Base-by-base conservation (phyloP, 2,329 filamentous ascomycete species). In the Ophiocordyceps camponoti-saundersi region DNA sequence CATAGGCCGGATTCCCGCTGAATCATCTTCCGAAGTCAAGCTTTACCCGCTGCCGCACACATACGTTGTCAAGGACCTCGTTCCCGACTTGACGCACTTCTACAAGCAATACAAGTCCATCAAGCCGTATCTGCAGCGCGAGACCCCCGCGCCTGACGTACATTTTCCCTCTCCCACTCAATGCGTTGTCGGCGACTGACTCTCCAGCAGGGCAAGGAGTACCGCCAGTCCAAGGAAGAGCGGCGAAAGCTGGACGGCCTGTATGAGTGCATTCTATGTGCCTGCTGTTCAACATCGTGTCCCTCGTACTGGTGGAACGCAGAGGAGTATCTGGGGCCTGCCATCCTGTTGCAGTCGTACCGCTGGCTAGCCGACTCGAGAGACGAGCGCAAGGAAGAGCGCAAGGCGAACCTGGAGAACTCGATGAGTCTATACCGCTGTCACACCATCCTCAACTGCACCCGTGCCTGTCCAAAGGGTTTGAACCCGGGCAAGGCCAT, bases 61-160 rank as follows among this genome's bases (percentile, higher is more conserved):
- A 67, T 98, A 95, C 69, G 86, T 98, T 57, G 89, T 98, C 70
- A 98, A 96, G 79, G 92, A 98, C 65, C 80, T 98, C 52, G 92
- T 98, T 32, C 90, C 92, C 49, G 92, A 98, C 64, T 73, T 98
- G 71, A 98, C 92, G 52, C 85, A 92, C 61, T 96, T 98, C 73
- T 98, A 98, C 80, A 96, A 96, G 78, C 92, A 98, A 75, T 98
- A 98, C 79, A 95, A 95, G 71, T 95, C 89, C 16, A 95, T 98
- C 71, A 94, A 96, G 80, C 92, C 92, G 42, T 98, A 95, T 66
- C 80, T 98, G 47, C 92, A 96, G 73, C 80, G 88, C 61, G 82
- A 89, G 53, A 92, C 86, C 26, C 82, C 85, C 47, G 71, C 86
- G 42, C 78, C 80, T 55, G 85, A 95, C 62, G 86, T 93, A 76